Evolutionary conservation across 352 stramenopile species (phyloP), one percentile per base, ranked within the genome.

Genomic region (Pythium sukuiense): DNA sequence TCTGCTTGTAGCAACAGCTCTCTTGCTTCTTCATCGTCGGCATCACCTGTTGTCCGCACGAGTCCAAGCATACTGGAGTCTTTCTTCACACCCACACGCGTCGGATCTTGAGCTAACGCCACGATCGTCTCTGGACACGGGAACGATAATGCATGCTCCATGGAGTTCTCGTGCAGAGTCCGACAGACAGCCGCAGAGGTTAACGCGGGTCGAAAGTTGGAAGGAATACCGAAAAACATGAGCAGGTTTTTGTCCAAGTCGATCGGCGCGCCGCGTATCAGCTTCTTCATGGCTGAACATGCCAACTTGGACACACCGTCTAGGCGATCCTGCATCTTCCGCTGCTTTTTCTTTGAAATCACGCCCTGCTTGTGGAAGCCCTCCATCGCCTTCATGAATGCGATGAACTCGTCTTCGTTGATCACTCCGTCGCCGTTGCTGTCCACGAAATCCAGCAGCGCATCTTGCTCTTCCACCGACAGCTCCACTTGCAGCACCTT

Each of bases 191-290:
- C 70, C 2, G 74, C 70, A 0, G 83, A 86, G 4, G 81, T 90
- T 2, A 94, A 80, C 3, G 85, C 82, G 8, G 80, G 80, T 13
- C 85, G 81, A 49, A 83, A 94, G 55, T 94, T 94, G 18, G 77
- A 85, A 20, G 85, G 85, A n/a, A 94, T 83, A 3, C 83, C 85
- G 29, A 94, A 82, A 29, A 91, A 86, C 77, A 86, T 80, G 29
- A 92, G 74, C 56, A 94, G 46, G 57, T 80, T 89, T 54, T 70
- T 73, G 48, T 94, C 82, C 11, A 90, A 70, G 39, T 94, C 82
- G 56, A 90, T 73, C 13, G 83, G 81, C 1, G 71, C 83, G 26
- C 85, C 81, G 2, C 84, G 71, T 18, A 88, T 74, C 12, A 94
- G 72, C 49, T 94, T 93, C 59, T 92, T 92, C 74, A 93, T 89